phyloP scores from a whole-genome alignment of 495 filamentous ascomycete genomes.

The Physcia stellaris region DNA sequence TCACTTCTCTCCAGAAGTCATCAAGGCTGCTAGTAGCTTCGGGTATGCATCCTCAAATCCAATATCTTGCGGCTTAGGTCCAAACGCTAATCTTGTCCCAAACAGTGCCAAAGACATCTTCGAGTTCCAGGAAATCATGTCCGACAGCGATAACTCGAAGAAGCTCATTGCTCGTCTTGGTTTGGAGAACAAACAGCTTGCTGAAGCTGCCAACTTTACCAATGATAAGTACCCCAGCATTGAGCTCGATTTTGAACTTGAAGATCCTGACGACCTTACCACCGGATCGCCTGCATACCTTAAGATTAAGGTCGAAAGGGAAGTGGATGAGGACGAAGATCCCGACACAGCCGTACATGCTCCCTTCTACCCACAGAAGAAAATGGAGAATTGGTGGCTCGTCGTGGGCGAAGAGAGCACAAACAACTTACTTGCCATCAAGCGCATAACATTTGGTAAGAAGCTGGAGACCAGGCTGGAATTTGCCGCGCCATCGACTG shows the following conservation, averaged over 20 bases:
- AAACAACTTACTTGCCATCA: conserved; percentile 80
- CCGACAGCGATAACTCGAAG: conserved; percentile 69
- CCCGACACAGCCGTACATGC: conserved; percentile 80
- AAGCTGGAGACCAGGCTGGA: conserved; percentile 69
- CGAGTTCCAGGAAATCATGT: conserved; percentile 98
- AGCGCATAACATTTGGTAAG: conserved; percentile 75
- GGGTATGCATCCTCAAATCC: conserved; percentile 39
- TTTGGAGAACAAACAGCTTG: conserved; percentile 68
- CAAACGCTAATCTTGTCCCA: conserved; percentile 10
- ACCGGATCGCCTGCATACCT: conserved; percentile 73
- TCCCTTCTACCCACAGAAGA: conserved; percentile 82
- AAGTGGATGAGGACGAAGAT: conserved; percentile 61
- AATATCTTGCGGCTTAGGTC: background rate
- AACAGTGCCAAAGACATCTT: conserved; percentile 76
- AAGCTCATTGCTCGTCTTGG: conserved; percentile 61
- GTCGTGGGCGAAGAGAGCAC: conserved; percentile 81
- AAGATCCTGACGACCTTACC: conserved; percentile 64
- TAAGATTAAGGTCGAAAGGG: conserved; percentile 75
- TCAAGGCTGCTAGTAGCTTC: conserved; percentile 69
- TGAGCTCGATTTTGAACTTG: conserved; percentile 75
- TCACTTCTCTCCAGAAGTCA: conserved; percentile 72
- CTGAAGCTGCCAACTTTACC: conserved; percentile 87
- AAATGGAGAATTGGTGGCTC: conserved; percentile 98
- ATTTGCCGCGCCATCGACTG: conserved; percentile 67
- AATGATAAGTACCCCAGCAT: conserved; percentile 92